A percentile compares a stretch with the other conserved stretches of the same genome.
Conservation (phyloP, 768 basidiomycete species). For the Rhizopogon vinicolor region DNA sequence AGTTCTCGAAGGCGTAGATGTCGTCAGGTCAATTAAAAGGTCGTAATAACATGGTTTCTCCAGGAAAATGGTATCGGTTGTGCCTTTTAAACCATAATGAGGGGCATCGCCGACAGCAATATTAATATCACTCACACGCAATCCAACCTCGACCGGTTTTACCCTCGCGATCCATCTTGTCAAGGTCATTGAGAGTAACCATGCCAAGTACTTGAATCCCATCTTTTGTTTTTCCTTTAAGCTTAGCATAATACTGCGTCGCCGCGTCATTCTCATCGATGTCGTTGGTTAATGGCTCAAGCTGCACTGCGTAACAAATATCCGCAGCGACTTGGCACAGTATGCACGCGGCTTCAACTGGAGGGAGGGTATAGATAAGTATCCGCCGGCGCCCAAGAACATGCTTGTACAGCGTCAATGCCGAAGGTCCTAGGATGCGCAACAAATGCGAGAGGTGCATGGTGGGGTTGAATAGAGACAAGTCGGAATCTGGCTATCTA, state of each 20-base stretch:
- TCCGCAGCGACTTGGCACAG: conserved; percentile 61
- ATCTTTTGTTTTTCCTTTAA: conserved; percentile 39
- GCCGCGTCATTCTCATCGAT: conserved; percentile 18
- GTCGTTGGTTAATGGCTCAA: conserved; percentile 18
- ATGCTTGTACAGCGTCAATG: conserved; percentile 75
- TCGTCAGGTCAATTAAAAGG: conserved; percentile 74
- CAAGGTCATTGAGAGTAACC: conserved; percentile 73
- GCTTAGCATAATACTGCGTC: conserved; percentile 26
- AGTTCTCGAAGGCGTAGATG: conserved; percentile 53
- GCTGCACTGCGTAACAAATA: conserved; percentile 50
- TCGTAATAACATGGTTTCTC: conserved; percentile 80
- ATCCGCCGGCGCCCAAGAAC: conserved; percentile 69
- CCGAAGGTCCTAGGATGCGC: conserved; percentile 74
- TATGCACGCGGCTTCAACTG: conserved; percentile 75
- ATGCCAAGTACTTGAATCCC: conserved; percentile 71
- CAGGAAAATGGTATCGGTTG: conserved; percentile 81
- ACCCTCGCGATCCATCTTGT: conserved; percentile 53
- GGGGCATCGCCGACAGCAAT: neutral
- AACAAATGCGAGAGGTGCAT: conserved; percentile 73
- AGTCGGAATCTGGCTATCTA: conserved; percentile 15
- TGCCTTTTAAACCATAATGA: conserved; percentile 34
- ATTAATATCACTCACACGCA: conserved; percentile 52
- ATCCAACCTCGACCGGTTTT: conserved; percentile 72
- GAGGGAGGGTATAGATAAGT: conserved; percentile 76
- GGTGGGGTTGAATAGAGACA: conserved; percentile 43